Evolutionary conservation across 108 stramenopile genomes (phyloP).

Genomic region (Nitzschia sp.): DNA sequence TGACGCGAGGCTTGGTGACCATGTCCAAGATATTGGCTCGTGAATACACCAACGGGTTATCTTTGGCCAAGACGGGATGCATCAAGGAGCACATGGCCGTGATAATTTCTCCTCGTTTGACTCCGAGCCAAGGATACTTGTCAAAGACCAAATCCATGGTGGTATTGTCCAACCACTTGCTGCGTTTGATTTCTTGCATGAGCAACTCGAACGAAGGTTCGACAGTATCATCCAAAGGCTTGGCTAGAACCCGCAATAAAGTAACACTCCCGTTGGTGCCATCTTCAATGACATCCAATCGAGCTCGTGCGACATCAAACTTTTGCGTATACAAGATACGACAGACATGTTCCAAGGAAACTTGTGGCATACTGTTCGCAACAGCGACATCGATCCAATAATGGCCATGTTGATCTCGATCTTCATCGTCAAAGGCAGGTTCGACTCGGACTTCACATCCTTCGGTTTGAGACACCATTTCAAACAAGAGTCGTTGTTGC

Average conservation of each 20-base stretch:
- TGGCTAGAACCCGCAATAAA: conserved; percentile 83
- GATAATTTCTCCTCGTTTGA: conserved; percentile 86
- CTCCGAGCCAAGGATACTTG: conserved; percentile 72
- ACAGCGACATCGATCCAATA: conserved; percentile 94
- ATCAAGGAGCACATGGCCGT: conserved; percentile 87
- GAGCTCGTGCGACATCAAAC: conserved; percentile 89
- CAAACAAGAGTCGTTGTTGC: conserved; percentile 78
- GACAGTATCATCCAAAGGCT: conserved; percentile 32
- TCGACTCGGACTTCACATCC: conserved; percentile 81
- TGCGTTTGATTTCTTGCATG: conserved; percentile 73
- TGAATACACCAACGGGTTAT: conserved; percentile 80
- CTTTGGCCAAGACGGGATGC: conserved; percentile 89
- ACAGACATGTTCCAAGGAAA: conserved; percentile 85
- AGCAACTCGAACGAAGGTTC: conserved; percentile 50
- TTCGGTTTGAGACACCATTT: conserved; percentile 85
- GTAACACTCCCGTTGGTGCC: conserved; percentile 92
- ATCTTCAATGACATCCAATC: conserved; percentile 89
- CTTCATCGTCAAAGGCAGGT: conserved; percentile 35
- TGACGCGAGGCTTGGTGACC: conserved; percentile 51
- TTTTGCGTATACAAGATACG: conserved; percentile 79
- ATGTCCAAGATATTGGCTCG: conserved; percentile 82
- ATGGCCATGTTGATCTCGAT: conserved; percentile 49
- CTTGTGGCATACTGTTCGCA: conserved; percentile 87
- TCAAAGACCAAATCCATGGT: conserved; percentile 89
- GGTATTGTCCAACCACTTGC: conserved; percentile 91